These are phyloP conservation scores for Acer yangbiense DNA, from an alignment of 345 rosid genomes.

Conservation along the genomic window DNA sequence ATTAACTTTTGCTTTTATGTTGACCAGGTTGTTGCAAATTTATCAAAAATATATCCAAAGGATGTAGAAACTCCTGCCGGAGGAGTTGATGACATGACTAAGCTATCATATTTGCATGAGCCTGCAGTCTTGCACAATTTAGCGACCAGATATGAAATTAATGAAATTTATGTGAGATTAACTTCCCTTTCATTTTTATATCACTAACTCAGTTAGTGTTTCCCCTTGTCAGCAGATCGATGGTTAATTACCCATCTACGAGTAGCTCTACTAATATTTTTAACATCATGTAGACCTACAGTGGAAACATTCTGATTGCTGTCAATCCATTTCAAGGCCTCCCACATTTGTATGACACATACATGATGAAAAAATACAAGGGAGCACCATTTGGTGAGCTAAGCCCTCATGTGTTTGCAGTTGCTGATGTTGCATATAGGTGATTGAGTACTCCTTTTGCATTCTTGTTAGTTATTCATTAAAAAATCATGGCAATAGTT, in stretches of 20 bases:
- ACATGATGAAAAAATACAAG: slow-evolving; percentile 66
- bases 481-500: slow-evolving; percentile 13
- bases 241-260: slow-evolving; percentile 26
- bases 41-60: slow-evolving; percentile 57
- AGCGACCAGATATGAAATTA: slow-evolving; percentile 53
- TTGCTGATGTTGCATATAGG: slow-evolving; percentile 87
- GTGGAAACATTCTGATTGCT: slow-evolving; percentile 89
- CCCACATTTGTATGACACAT: slow-evolving; percentile 49
- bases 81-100: slow-evolving; percentile 95
- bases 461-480: slow-evolving; percentile 2
- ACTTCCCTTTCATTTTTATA: slow-evolving; percentile 19
- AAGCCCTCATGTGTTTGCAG: slow-evolving; percentile 83
- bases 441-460: slow-evolving; percentile 24
- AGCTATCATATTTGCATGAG: slow-evolving; percentile 76
- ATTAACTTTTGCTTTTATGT: not conserved
- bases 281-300: slow-evolving; percentile 73
- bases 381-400: slow-evolving; percentile 55
- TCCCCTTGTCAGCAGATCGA: slow-evolving; percentile 24
- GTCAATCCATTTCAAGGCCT: slow-evolving; percentile 90
- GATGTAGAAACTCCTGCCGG: slow-evolving; percentile 66
- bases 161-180: slow-evolving; percentile 76
- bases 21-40: slow-evolving; percentile 52
- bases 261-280: slow-evolving; percentile 41
- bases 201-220: slow-evolving; percentile 15
- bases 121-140: slow-evolving; percentile 84